A percentile compares a stretch with the other conserved stretches of the same genome.
Conservation (phyloP, 345 rosid genomes). For the Pistacia atlantica region DNA sequence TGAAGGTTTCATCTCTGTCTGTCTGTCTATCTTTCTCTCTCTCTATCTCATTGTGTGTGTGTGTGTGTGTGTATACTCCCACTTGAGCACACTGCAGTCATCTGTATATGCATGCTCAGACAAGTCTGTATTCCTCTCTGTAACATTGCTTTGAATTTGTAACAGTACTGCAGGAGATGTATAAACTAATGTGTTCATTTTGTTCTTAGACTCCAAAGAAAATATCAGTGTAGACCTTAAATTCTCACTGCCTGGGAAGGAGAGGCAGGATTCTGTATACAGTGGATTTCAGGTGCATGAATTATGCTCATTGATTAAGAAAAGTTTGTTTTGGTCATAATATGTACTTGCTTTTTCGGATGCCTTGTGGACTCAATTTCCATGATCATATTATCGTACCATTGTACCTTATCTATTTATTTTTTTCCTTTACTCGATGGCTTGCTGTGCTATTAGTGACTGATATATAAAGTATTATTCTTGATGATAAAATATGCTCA, state of each 20-base stretch:
- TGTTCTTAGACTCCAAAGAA: slow-evolving; percentile 53
- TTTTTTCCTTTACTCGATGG: neutral
- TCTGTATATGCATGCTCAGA: neutral
- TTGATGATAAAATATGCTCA: neutral
- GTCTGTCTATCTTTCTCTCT: slow-evolving; percentile 10
- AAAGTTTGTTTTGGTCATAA: slow-evolving; percentile 2
- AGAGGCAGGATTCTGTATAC: slow-evolving; percentile 94
- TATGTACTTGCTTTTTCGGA: neutral
- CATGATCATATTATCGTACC: neutral
- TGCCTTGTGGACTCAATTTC: slow-evolving; percentile 4
- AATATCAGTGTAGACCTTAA: slow-evolving; percentile 59
- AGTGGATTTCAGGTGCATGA: slow-evolving; percentile 81
- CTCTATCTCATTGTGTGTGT: neutral
- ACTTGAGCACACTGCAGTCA: neutral
- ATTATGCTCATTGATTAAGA: neutral
- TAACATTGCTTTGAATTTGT: neutral
- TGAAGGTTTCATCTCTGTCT: slow-evolving; percentile 59
- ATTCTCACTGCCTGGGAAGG: slow-evolving; percentile 89
- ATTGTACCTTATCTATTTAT: neutral
- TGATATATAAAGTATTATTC: neutral
- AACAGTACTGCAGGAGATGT: slow-evolving; percentile 3
- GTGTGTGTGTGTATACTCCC: neutral
- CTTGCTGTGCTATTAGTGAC: neutral
- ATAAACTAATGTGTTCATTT: slow-evolving; percentile 19
- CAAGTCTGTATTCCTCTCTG: slow-evolving; percentile 1